Percentiles rank a stretch among this genome's conserved stretches.
These are phyloP conservation scores for Penicillium sp. DNA, from an alignment of 2,329 filamentous ascomycete genomes.

Conservation along the genomic window DNA sequence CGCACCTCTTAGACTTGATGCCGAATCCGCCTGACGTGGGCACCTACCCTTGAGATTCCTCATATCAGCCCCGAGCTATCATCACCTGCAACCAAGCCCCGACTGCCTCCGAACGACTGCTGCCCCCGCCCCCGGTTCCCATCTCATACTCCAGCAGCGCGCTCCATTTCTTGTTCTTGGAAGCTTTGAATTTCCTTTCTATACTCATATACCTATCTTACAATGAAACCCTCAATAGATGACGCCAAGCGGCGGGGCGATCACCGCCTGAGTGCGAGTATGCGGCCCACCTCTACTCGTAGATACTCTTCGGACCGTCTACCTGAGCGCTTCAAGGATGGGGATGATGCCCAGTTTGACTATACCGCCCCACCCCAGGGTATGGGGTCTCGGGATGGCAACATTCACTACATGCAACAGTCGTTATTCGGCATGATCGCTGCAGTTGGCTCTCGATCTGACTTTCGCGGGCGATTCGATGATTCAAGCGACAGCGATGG, in stretches of 20 bases:
- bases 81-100: constrained; percentile 25
- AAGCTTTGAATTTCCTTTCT: constrained; percentile 2
- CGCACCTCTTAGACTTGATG: constrained; percentile 4
- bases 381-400: constrained; percentile 42
- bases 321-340: constrained; percentile 62
- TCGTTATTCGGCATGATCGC: constrained; percentile 93
- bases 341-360: constrained; percentile 64
- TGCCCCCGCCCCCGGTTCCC: constrained; percentile 6
- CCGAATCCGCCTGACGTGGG: constrained; percentile 16
- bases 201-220: constrained; percentile 13
- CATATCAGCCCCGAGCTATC: constrained; percentile 24
- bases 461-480: constrained; percentile 82
- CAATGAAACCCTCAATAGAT: constrained; percentile 44
- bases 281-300: constrained; percentile 46
- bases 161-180: neutral
- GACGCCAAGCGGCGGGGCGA: constrained; percentile 47
- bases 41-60: constrained; percentile 15
- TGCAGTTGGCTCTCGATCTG: constrained; percentile 78
- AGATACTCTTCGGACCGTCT: constrained; percentile 56
- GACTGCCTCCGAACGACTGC: constrained; percentile 6
- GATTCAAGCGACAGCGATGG: constrained; percentile 80
- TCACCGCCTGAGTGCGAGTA: constrained; percentile 47
- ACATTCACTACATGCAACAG: constrained; percentile 78
- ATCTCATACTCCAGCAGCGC: constrained; percentile 7
- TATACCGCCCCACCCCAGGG: constrained; percentile 59